Evolutionary conservation across 129 eudicot genomes (phyloP).

Genomic region (Ambrosia artemisiifolia): DNA sequence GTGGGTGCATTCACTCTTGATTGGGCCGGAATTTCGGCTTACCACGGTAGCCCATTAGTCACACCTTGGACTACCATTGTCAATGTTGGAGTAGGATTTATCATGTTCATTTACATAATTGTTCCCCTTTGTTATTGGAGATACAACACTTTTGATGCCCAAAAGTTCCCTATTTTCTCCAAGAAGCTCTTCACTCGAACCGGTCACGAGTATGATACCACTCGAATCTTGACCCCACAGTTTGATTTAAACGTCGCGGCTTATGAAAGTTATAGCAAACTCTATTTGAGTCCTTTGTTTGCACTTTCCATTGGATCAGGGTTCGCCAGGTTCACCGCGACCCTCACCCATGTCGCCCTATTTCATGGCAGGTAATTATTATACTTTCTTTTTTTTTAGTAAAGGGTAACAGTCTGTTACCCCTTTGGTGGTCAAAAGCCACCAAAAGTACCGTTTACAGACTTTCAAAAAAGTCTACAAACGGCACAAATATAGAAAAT

Average conservation of each 20-base stretch:
- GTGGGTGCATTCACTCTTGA: slow-evolving; percentile 93
- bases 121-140: slow-evolving; percentile 92
- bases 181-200: slow-evolving; percentile 60
- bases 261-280: slow-evolving; percentile 72
- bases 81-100: slow-evolving; percentile 77
- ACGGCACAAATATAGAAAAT: too few relatives aligned
- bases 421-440: neutral
- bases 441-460: neutral
- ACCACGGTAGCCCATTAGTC: slow-evolving; percentile 94
- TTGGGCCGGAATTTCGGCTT: slow-evolving; percentile 96
- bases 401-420: neutral
- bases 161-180: slow-evolving; percentile 81
- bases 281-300: slow-evolving; percentile 85
- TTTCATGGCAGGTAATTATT: slow-evolving; percentile 74
- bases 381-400: neutral
- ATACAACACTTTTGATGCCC: slow-evolving; percentile 79
- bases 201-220: slow-evolving; percentile 77
- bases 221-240: slow-evolving; percentile 76
- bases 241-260: slow-evolving; percentile 70
- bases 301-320: slow-evolving; percentile 97
- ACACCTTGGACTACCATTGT: slow-evolving; percentile 84
- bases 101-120: slow-evolving; percentile 84
- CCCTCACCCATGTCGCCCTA: slow-evolving; percentile 75
- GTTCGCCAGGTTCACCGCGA: slow-evolving; percentile 83
- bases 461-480: too few relatives aligned